A percentile compares a stretch with the other conserved stretches of the same genome.
phyloP scores from a whole-genome alignment of 2,329 filamentous ascomycete genomes.

The Cladosporium oxysporum region DNA sequence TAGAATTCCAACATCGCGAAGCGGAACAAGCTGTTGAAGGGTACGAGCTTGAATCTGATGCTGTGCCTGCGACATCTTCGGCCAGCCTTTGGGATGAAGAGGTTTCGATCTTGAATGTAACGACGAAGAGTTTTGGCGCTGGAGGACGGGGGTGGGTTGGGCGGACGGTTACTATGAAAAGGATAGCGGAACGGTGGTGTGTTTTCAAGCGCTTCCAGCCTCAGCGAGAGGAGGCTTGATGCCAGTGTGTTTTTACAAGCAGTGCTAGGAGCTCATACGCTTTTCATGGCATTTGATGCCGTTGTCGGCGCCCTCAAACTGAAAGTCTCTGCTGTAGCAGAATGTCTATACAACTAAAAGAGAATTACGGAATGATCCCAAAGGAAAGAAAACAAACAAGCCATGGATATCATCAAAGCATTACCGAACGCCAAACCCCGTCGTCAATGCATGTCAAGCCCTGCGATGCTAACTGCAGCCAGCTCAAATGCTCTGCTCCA shows the following conservation, averaged over 20 bases:
- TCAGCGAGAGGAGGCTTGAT: not conserved
- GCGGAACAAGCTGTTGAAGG: not conserved
- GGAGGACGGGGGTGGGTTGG: conserved; percentile 50
- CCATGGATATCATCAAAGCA: conserved; percentile 18
- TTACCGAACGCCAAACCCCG: not conserved
- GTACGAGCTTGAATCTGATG: not conserved
- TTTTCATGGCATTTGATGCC: not conserved
- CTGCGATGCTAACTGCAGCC: not conserved
- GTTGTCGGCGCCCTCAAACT: not conserved
- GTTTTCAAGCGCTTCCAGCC: conserved; percentile 26
- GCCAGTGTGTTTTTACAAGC: not conserved
- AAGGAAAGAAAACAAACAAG: not conserved
- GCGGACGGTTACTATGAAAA: conserved; percentile 46
- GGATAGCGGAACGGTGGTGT: conserved; percentile 50
- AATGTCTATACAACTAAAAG: not conserved
- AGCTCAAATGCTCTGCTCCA: conserved; percentile 77
- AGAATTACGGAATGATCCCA: not conserved
- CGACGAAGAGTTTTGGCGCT: conserved; percentile 43
- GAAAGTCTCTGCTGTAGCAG: not conserved
- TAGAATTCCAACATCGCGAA: conserved; percentile 9
- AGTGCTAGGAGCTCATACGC: not conserved
- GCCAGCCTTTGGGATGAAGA: conserved; percentile 47
- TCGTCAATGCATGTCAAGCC: not conserved
- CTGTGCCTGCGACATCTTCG: not conserved
- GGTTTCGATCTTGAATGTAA: conserved; percentile 51